Base-by-base conservation (phyloP, 331 rosid genomes). In the Malus hybrid region DNA sequence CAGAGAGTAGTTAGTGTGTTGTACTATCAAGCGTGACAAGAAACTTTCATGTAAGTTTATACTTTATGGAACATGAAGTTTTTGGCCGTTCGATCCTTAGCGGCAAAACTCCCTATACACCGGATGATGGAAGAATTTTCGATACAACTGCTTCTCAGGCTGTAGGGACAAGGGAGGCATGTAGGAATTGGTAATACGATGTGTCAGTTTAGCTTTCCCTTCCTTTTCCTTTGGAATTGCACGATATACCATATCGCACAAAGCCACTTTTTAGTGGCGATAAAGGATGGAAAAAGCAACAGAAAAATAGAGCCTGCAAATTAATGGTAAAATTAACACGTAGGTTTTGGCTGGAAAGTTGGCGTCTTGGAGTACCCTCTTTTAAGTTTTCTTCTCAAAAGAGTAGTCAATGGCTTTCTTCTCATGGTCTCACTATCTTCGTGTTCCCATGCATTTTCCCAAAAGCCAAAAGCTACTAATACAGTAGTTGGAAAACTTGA, bases 281-380 rank as follows among this genome's bases (percentile, higher is more conserved):
- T n/a, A 79, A 83, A 65, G 72, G 29, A 1, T 36, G 7, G 2
- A 9, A 67, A 69, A 67, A 39, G 84, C 50, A 15, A 56, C 34
- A 54, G 66, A 72, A 84, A 55, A 52, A 44, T 46, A 31, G 42
- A 7, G 24, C 28, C 33, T 36, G 71, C 67, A 22, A 75, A 65
- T 69, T 72, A 48, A 76, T 61, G 48, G 14, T 61, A 78, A 85
- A 81, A 48, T 36, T 28, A 68, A 79, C 91, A 85, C 90, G 91
- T 82, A 78, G 70, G 69, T 8, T 66, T 42, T 65, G 69, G 86
- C 80, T 89, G 97, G 85, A 89, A 90, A 87, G 94, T 76, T 57
- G 20, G 32, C 60, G 7, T 66, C 33, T 72, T 77, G 81, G 52
- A 57, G 36, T 46, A 48, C 61, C 59, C 67, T 77, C 77, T 65